Evolutionary conservation across 176 grass and related monocot genomes (phyloP), one percentile per base, ranked within the genome.

Genomic region (Lolium perenne): DNA sequence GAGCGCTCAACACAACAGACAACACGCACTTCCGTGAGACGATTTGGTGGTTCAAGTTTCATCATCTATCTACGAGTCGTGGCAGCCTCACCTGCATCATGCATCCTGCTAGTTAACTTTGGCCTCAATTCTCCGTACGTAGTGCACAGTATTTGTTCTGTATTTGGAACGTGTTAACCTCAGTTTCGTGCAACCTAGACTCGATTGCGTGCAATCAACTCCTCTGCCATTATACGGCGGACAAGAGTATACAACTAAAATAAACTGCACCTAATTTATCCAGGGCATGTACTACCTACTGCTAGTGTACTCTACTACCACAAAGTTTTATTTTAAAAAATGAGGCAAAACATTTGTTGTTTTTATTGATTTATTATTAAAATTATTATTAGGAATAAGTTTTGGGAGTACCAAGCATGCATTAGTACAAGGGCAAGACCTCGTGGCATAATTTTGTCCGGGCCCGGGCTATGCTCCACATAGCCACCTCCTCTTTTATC

Each of bases 171-270:
- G 54, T 75, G 65, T 86, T 51, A 65, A 9, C 69, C 54, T 55
- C 78, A 47, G 74, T 51, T 32, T 35, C 86, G 59, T 62, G 79
- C 78, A 10, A 8, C 25, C 43, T 15, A 18, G 59, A 26, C 32
- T 48, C 35, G 2, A 8, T 76, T 45, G 86, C 80, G 86, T 82
- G 80, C 80, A 49, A 70, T 88, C 86, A 60, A 88, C 80, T 77
- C 79, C 72, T 21, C 38, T 1, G 17, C 22, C 61, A 77, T 22
- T 65, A 23, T 23, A 75, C 23, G 11, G 8, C 23, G 3, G 57
- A 2, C 8, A 62, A 3, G 7, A 60, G 6, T 47, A 46, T 29
- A 49, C 41, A 20, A 38, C 26, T 11, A 64, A 57, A 77, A 14
- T 80, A 29, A 48, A 48, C 21, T 7, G 18, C 29, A 38, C 51